A percentile compares a stretch with the other conserved stretches of the same genome.
Evolutionary conservation across 2,329 filamentous ascomycete genomes (phyloP).

Genomic region (Scopulariopsis brevicaulis): DNA sequence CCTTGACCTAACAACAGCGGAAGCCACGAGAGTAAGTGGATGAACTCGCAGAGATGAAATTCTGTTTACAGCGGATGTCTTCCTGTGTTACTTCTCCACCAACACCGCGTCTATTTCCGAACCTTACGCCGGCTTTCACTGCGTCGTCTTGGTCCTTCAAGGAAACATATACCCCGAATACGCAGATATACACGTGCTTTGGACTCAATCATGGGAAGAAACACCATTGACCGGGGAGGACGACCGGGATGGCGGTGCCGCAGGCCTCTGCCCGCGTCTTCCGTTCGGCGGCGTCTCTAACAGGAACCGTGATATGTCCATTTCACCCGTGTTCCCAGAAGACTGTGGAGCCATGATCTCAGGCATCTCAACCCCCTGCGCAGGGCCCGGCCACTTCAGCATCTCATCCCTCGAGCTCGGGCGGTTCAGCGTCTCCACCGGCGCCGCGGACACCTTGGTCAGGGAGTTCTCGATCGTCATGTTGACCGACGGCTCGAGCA

Average conservation of each 20-base stretch:
- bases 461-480: conserved; percentile 36
- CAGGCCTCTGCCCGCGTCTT: not conserved
- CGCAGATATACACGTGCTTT: not conserved
- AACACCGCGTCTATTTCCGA: not conserved
- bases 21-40: no score
- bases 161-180: not conserved
- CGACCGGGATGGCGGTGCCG: not conserved
- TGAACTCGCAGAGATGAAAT: no score
- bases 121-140: not conserved
- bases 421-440: conserved; percentile 26
- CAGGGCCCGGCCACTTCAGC: conserved; percentile 23
- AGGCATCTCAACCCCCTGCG: conserved; percentile 19
- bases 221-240: not conserved
- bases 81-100: no score
- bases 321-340: conserved; percentile 32
- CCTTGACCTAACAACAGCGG: no score
- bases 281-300: conserved; percentile 36
- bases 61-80: no score
- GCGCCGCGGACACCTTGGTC: conserved; percentile 18
- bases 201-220: not conserved
- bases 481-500: conserved; percentile 39
- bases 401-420: conserved; percentile 34
- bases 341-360: conserved; percentile 11
- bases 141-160: not conserved
- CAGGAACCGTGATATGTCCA: conserved; percentile 50